Conservation (phyloP, 2,329 filamentous ascomycete species). For the Aspergillus chevalieri region DNA sequence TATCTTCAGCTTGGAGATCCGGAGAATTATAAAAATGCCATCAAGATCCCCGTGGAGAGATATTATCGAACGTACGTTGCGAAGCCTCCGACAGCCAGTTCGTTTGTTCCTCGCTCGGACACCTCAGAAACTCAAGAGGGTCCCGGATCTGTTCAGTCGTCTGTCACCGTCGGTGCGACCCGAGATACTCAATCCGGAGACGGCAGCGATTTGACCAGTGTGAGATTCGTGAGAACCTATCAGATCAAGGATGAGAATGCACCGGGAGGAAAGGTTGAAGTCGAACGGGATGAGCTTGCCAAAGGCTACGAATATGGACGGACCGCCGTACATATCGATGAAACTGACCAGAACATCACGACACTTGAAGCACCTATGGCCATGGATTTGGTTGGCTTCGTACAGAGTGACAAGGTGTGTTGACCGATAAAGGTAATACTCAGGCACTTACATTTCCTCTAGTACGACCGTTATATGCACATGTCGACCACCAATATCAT, state of each 20-base stretch:
- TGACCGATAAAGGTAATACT: background rate
- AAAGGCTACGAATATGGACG: slow-evolving; percentile 92
- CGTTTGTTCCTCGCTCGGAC: slow-evolving; percentile 57
- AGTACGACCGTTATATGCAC: slow-evolving; percentile 79
- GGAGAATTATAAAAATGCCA: slow-evolving; percentile 63
- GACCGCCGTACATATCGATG: slow-evolving; percentile 82
- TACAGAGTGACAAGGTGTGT: slow-evolving; percentile 62
- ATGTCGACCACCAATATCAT: slow-evolving; percentile 77
- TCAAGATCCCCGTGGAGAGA: slow-evolving; percentile 80
- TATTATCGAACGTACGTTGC: slow-evolving; percentile 83
- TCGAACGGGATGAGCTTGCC: slow-evolving; percentile 76
- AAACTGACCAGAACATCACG: slow-evolving; percentile 82
- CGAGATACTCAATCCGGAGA: slow-evolving; percentile 22
- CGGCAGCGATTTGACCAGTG: slow-evolving; percentile 52
- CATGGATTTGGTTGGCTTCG: slow-evolving; percentile 81
- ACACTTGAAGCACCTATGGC: slow-evolving; percentile 69
- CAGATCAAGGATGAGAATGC: slow-evolving; percentile 68
- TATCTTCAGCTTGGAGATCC: slow-evolving; percentile 72
- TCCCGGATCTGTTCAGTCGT: slow-evolving; percentile 40
- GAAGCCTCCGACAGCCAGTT: slow-evolving; percentile 67
- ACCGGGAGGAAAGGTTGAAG: slow-evolving; percentile 72
- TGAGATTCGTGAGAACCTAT: slow-evolving; percentile 75
- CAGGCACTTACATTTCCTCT: background rate
- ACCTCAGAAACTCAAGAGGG: slow-evolving; percentile 43
- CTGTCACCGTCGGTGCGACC: slow-evolving; percentile 39